Evolutionary conservation across 1,139 yeast genomes (phyloP), one percentile per base, ranked within the genome.

Genomic region (Suhomyces chickasaworum): DNA sequence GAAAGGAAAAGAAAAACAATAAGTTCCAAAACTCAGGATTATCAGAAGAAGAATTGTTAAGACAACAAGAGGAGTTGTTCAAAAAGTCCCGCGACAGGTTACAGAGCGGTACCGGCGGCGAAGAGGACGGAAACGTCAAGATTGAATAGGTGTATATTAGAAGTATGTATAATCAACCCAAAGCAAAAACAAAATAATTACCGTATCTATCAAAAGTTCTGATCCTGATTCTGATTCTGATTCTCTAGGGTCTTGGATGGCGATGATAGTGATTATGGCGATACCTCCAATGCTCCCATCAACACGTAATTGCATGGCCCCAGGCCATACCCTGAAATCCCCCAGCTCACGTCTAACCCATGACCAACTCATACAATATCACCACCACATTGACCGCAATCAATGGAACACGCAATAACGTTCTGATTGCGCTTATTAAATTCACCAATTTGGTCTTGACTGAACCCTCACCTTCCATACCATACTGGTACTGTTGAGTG

Each of bases 1-100:
- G 88, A n/a, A 84, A 91, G 58, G 98, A 91, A 61, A 86, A 89
- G 68, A 89, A 90, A 65, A 91, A 87, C 55, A 90, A 93, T 62
- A 95, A 93, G 71, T 86, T 93, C 60, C 97, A 90, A 65, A 89
- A 89, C 57, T 86, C 95, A 7, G 98, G 98, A 0, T 75, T 91
- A 52, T 75, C 93, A 1, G 98, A 91, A 61, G 99, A 91, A 64
- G 99, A 93, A 64, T 73, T 93, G 49, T 77, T 93, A 60, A 80
- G 82, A 56, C 96, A 93, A 64, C 99, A 93, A 64, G 98, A 93
- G 61, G 95, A 88, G 61, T 73, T 93, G 52, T 91, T 93, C 68
- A 88, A 93, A 57, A 86, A 88, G 61, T 89, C 97, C 25, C 77
- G 98, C 53, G 90, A 89, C 49, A 74, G 89, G 51, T 72, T 86